Conservation (phyloP, 164 flowering plant species). For the Aristolochia californica region DNA sequence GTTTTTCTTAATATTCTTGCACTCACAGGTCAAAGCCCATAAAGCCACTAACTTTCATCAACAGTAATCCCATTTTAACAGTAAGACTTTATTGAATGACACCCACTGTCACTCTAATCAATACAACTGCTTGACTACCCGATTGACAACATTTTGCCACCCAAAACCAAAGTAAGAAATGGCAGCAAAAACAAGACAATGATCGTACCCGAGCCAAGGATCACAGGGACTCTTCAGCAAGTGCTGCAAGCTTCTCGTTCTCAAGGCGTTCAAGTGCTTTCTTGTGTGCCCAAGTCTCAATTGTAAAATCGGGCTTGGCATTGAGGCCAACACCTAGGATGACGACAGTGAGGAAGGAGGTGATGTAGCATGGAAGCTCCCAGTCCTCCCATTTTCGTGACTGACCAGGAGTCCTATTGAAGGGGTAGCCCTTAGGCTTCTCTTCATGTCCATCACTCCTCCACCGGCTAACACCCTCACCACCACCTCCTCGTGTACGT, state of each 20-base stretch:
- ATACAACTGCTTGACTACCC: too few relatives aligned
- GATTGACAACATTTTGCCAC: too few relatives aligned
- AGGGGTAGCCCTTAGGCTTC: slow-evolving; percentile 77
- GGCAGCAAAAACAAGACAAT: too few relatives aligned
- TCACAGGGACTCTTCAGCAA: background rate
- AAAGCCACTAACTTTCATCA: too few relatives aligned
- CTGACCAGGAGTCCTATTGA: slow-evolving; percentile 78
- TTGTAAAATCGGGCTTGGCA: slow-evolving; percentile 96
- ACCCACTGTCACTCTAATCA: too few relatives aligned
- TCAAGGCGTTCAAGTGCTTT: slow-evolving; percentile 83
- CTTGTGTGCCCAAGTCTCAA: slow-evolving; percentile 98
- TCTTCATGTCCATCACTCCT: slow-evolving; percentile 77
- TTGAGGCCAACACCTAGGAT: slow-evolving; percentile 97
- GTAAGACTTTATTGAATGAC: too few relatives aligned
- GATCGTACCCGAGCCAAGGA: background rate
- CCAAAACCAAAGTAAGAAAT: too few relatives aligned
- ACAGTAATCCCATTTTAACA: too few relatives aligned
- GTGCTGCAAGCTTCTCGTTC: slow-evolving; percentile 20
- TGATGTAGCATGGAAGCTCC: slow-evolving; percentile 96
- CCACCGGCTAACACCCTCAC: slow-evolving; percentile 60
- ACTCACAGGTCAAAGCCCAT: too few relatives aligned
- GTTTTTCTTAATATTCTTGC: too few relatives aligned
- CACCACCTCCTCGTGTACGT: slow-evolving; percentile 48
- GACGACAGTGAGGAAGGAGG: slow-evolving; percentile 86
- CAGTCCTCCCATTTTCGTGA: slow-evolving; percentile 96